A percentile compares a stretch with the other conserved stretches of the same genome.
phyloP scores from a whole-genome alignment of 257 asterid genomes.

The Solanum chiquidenum region DNA sequence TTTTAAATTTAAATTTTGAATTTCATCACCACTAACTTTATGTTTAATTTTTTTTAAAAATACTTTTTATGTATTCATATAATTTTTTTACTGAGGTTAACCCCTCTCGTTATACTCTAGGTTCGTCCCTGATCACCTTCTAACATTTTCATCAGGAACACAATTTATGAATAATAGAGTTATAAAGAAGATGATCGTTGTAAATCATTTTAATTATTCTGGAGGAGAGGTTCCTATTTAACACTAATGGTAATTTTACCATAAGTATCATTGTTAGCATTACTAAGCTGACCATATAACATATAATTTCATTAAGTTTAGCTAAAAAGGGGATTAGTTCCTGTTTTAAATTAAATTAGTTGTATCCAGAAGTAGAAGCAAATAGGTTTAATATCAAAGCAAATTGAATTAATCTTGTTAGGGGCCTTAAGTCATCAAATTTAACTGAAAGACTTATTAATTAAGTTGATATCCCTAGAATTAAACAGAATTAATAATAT shows the following conservation, averaged over 20 bases:
- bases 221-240: too few relatives aligned
- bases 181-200: too few relatives aligned
- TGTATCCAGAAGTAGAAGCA: background rate
- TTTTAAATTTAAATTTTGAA: too few relatives aligned
- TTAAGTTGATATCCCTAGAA: background rate
- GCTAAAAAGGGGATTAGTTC: background rate
- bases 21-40: background rate
- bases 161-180: background rate
- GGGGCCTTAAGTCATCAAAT: background rate
- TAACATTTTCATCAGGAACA: background rate
- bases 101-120: background rate
- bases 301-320: background rate
- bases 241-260: too few relatives aligned
- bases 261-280: background rate
- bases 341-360: too few relatives aligned
- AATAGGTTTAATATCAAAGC: background rate
- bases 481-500: too few relatives aligned
- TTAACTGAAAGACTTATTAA: too few relatives aligned
- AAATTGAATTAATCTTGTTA: background rate
- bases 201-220: too few relatives aligned
- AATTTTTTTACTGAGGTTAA: background rate
- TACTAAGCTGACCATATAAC: background rate
- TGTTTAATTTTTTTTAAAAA: too few relatives aligned
- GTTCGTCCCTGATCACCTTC: background rate
- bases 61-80: background rate